Conservation (phyloP, 495 filamentous ascomycete species). For the Aspergillus baeticus region DNA sequence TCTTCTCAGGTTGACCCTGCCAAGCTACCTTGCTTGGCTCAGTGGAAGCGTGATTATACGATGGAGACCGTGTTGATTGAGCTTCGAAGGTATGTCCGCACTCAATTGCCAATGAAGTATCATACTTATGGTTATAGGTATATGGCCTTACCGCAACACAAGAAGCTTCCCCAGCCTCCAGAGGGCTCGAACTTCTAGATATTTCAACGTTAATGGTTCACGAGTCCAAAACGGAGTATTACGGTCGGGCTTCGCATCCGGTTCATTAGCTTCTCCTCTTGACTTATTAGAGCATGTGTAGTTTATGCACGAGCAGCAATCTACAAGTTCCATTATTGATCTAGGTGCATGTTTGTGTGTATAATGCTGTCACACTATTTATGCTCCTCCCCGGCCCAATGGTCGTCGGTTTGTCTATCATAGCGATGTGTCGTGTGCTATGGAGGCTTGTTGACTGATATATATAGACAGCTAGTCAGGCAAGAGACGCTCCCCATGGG, state of each 20-base stretch:
- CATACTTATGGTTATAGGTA: slow-evolving; percentile 53
- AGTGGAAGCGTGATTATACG: slow-evolving; percentile 85
- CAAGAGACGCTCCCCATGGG: no score
- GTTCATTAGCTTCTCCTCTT: slow-evolving; percentile 29
- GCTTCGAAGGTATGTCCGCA: slow-evolving; percentile 62
- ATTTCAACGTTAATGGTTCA: slow-evolving; percentile 18
- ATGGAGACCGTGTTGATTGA: slow-evolving; percentile 95
- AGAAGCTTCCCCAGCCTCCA: slow-evolving; percentile 91
- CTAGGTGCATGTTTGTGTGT: neutral
- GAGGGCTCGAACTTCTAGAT: slow-evolving; percentile 76
- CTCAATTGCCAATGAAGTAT: neutral
- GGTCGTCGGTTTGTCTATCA: no score
- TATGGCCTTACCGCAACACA: slow-evolving; percentile 91
- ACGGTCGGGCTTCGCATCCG: slow-evolving; percentile 28
- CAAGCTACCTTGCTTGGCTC: slow-evolving; percentile 76
- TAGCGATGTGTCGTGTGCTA: no score
- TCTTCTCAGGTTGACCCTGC: slow-evolving; percentile 70
- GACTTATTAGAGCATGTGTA: slow-evolving; percentile 40
- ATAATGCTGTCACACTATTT: no score
- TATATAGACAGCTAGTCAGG: no score
- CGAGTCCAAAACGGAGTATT: slow-evolving; percentile 31
- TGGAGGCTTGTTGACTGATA: no score
- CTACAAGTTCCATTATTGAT: neutral
- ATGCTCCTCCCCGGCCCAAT: no score
- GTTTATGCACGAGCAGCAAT: slow-evolving; percentile 39